Conservation (phyloP, 768 basidiomycete species). For the Chalciporus pseudorubinellus region DNA sequence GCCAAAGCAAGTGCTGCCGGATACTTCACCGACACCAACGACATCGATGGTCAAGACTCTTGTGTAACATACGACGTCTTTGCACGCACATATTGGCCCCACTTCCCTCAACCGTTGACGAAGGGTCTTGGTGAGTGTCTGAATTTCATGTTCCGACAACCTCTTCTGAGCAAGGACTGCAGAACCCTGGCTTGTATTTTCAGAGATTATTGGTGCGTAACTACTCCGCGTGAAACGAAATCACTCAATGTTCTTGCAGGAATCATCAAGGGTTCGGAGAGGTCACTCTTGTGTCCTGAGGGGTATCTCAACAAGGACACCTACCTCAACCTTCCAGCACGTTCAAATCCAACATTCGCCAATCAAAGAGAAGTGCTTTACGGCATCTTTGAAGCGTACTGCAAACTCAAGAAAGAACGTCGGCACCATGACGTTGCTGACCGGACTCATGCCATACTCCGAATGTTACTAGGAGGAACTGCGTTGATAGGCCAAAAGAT, state of each 20-base stretch:
- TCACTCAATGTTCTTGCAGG: slow-evolving; percentile 30
- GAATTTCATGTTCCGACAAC: not conserved
- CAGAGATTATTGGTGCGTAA: slow-evolving; percentile 59
- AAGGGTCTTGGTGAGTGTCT: slow-evolving; percentile 49
- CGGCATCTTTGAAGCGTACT: slow-evolving; percentile 51
- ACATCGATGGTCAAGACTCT: slow-evolving; percentile 17
- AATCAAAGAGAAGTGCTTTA: slow-evolving; percentile 48
- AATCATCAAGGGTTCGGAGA: slow-evolving; percentile 69
- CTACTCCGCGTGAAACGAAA: not conserved
- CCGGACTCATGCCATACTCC: slow-evolving; percentile 54
- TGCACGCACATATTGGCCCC: slow-evolving; percentile 54
- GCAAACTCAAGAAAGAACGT: slow-evolving; percentile 40
- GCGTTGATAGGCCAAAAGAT: slow-evolving; percentile 41
- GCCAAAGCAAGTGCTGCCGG: slow-evolving; percentile 4
- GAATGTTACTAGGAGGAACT: slow-evolving; percentile 27
- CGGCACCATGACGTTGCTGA: slow-evolving; percentile 59
- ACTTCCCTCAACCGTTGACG: slow-evolving; percentile 48
- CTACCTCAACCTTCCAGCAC: slow-evolving; percentile 49
- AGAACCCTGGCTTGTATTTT: slow-evolving; percentile 65
- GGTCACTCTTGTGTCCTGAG: slow-evolving; percentile 34
- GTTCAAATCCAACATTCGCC: slow-evolving; percentile 55
- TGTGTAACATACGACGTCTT: slow-evolving; percentile 50
- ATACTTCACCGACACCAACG: slow-evolving; percentile 14
- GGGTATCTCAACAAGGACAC: slow-evolving; percentile 42
- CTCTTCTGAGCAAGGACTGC: not conserved